A percentile compares a stretch with the other conserved stretches of the same genome.
Conservation (phyloP, 2,329 filamentous ascomycete genomes). For the Anthostomella pinea region DNA sequence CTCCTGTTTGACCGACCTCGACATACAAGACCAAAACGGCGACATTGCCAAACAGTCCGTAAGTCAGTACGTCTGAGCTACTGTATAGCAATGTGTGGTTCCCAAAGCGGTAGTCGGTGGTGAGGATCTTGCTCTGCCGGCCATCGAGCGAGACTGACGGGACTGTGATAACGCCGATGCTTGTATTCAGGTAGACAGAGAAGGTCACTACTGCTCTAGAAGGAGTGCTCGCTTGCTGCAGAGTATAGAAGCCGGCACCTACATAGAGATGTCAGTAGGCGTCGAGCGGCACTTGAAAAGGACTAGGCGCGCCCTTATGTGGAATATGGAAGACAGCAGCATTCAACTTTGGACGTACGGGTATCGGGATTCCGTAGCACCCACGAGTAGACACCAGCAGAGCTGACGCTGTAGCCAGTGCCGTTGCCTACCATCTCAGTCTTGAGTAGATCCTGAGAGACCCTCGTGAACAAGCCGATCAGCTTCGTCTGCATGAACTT, state of each 20-base stretch:
- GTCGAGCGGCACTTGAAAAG: too few species aligned
- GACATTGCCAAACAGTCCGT: background rate
- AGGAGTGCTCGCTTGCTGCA: background rate
- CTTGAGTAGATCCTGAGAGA: background rate
- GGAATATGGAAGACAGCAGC: too few species aligned
- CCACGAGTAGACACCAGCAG: background rate
- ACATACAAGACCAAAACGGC: conserved; percentile 1
- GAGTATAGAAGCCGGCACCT: too few species aligned
- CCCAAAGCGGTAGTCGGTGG: conserved; percentile 1
- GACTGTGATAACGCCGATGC: background rate
- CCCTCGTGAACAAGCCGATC: conserved; percentile 2
- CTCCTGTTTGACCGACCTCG: conserved; percentile 1
- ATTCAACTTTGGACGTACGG: too few species aligned
- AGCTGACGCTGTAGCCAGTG: conserved; percentile 1
- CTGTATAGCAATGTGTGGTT: conserved; percentile 1
- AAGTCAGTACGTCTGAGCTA: background rate
- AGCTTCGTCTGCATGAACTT: conserved; percentile 2
- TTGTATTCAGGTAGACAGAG: background rate
- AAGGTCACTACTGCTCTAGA: background rate
- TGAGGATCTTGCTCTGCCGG: conserved; percentile 1
- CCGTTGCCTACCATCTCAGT: conserved; percentile 1
- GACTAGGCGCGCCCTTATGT: too few species aligned
- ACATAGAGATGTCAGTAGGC: too few species aligned
- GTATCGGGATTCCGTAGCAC: background rate
- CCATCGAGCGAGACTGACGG: background rate